Evolutionary conservation across 192 early-diverging fungal species (phyloP), one percentile per base, ranked within the genome.

Genomic region (Rhizoclosmatium sp.): DNA sequence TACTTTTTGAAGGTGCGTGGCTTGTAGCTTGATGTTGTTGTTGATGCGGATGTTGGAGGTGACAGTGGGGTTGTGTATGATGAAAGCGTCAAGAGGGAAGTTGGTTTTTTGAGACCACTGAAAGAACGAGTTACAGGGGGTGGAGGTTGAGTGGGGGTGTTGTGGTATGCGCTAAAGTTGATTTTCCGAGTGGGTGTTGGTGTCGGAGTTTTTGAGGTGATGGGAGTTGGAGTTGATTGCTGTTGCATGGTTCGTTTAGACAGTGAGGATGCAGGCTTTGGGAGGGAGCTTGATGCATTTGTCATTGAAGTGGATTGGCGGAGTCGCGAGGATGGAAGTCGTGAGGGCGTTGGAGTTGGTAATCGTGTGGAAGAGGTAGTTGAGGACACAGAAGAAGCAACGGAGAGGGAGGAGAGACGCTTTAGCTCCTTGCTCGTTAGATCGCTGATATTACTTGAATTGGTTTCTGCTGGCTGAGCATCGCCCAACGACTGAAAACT

Each of bases 1-100:
- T 82, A 83, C 58, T 82, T 80, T 66, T 79, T 81, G 82, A 83
- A 83, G 4, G 42, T 47, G 2, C 82, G 82, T 16, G 82, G 82
- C 59, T 83, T 83, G 69, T 83, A 83, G 4, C 40, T 45, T 9
- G 65, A 21, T 31, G 41, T 45, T 56, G 72, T 62, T 45, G 56
- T 44, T 39, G 66, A n/a, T 46, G 47, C 44, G 47, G 66, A 7
- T 12, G 66, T 45, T 16, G 66, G 66, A 42, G 66, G 14, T 31
- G 66, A 5, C 0, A 46, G 10, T 4, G 31, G 4, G 47, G 47
- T 42, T 4, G 42, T 68, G 66, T 68, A 68, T 31, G 66, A 68
- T 7, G 66, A 68, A 3, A 47, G 66, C 4, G 66, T 68, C n/a
- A 68, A 42, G 66, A 12, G 10, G 12, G 66, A 68, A 12, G 44